Percentiles rank a stretch among this genome's conserved stretches.
Conservation (phyloP, 768 basidiomycete genomes). For the Agaricus sinodeliciosus region DNA sequence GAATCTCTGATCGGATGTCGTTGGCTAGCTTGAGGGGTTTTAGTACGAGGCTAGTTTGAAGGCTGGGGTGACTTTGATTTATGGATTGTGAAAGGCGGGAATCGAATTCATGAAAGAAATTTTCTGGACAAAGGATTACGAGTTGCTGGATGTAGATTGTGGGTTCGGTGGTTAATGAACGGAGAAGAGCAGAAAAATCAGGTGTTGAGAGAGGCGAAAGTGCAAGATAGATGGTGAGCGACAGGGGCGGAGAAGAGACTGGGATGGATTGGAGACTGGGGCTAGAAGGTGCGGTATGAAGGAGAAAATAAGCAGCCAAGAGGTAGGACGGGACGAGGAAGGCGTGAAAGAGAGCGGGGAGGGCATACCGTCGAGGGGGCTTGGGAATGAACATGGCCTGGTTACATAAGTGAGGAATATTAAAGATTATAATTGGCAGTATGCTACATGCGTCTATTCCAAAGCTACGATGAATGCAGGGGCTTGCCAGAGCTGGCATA, state of each 20-base stretch:
- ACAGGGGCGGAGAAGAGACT: conserved; percentile 13
- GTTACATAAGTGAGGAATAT: background rate
- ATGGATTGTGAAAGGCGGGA: conserved; percentile 27
- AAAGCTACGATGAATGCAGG: conserved; percentile 2
- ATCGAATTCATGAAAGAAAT: conserved; percentile 27
- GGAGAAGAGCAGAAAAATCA: conserved; percentile 26
- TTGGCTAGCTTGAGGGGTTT: conserved; percentile 4
- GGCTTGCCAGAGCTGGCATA: conserved; percentile 60
- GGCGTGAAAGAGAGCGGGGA: background rate
- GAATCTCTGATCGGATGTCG: conserved; percentile 8
- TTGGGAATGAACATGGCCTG: background rate
- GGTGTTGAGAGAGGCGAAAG: conserved; percentile 30
- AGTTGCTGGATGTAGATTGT: conserved; percentile 35
- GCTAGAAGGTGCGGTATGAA: background rate
- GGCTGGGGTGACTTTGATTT: conserved; percentile 24
- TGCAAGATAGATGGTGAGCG: conserved; percentile 45
- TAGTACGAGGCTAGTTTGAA: conserved; percentile 30
- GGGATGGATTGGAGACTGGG: background rate
- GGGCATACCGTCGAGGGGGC: background rate
- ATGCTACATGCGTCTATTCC: conserved; percentile 6
- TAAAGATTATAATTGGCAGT: conserved; percentile 7
- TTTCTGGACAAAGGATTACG: conserved; percentile 38
- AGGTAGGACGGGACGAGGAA: conserved; percentile 10
- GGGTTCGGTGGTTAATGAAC: conserved; percentile 27
- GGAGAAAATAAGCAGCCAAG: conserved; percentile 6